Evolutionary conservation across 2,329 filamentous ascomycete species (phyloP).

Genomic region (Pseudocercospora pini-densiflorae): DNA sequence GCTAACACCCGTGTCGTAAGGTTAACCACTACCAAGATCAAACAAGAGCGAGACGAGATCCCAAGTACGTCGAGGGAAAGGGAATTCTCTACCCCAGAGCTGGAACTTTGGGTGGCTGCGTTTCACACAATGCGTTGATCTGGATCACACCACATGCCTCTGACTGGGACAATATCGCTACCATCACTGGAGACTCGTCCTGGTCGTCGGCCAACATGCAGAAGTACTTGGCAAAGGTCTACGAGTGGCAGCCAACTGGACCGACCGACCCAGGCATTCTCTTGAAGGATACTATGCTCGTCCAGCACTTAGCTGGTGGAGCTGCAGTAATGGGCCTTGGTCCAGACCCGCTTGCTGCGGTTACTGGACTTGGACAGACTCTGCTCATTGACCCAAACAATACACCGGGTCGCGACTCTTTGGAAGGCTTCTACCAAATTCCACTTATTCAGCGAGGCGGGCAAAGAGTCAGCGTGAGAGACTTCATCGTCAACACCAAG

Average conservation of each 20-base stretch:
- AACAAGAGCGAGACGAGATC: conserved; percentile 57
- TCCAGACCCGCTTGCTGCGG: conserved; percentile 43
- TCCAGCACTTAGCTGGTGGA: conserved; percentile 29
- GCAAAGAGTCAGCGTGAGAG: conserved; percentile 61
- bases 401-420: conserved; percentile 50
- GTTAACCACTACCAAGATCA: conserved; percentile 63
- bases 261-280: conserved; percentile 32
- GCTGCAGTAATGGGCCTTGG: conserved; percentile 33
- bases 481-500: conserved; percentile 59
- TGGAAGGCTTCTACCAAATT: conserved; percentile 60
- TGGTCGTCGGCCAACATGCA: conserved; percentile 64
- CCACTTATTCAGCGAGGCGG: conserved; percentile 57
- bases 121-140: conserved; percentile 63
- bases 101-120: conserved; percentile 52
- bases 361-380: conserved; percentile 51
- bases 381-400: conserved; percentile 52
- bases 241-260: conserved; percentile 35
- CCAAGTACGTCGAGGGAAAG: conserved; percentile 56
- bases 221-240: conserved; percentile 57
- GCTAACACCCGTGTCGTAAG: conserved; percentile 41
- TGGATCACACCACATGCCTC: conserved; percentile 60
- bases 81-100: conserved; percentile 64
- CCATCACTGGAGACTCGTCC: conserved; percentile 62
- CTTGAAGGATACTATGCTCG: conserved; percentile 25
- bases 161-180: conserved; percentile 63